A percentile compares a stretch with the other conserved stretches of the same genome.
Evolutionary conservation across 2,329 filamentous ascomycete species (phyloP).

Genomic region (Cladosporium cucumerinum): DNA sequence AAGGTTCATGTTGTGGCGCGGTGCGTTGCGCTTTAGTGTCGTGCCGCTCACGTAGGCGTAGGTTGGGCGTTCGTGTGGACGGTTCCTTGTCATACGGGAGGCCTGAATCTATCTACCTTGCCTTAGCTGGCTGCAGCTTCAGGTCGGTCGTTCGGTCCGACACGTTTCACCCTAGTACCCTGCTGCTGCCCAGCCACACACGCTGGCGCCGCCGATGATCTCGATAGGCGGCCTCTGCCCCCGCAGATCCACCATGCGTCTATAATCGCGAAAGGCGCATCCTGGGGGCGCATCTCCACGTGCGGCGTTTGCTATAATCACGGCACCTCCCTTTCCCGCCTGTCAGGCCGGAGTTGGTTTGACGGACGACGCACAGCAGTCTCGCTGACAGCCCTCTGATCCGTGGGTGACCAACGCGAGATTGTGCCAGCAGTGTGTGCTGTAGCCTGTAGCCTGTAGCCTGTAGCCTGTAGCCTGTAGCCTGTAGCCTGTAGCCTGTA

Average conservation of each 20-base stretch:
- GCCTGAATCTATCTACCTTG: not conserved
- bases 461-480: not conserved
- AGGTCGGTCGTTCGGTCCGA: not conserved
- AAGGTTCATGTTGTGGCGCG: not conserved
- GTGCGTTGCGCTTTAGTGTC: not conserved
- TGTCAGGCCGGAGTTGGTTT: constrained; percentile 8
- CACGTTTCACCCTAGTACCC: not conserved
- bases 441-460: not conserved
- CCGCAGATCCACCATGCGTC: not conserved
- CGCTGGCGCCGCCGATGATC: not conserved
- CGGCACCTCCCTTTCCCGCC: constrained; percentile 10
- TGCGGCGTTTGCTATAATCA: constrained; percentile 6
- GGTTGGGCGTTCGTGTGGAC: not conserved
- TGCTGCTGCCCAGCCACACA: not conserved
- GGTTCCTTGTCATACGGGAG: not conserved
- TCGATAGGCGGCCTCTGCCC: constrained; percentile 8
- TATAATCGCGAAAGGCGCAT: constrained; percentile 1
- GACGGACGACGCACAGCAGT: not conserved
- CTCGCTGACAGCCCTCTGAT: not conserved
- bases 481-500: not conserved
- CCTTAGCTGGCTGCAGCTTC: constrained; percentile 1
- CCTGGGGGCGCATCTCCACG: constrained; percentile 12
- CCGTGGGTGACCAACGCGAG: not conserved
- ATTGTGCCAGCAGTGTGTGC: not conserved
- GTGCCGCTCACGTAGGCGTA: not conserved